These are phyloP conservation scores for Puccinia novopanici DNA, from an alignment of 1,284 basidiomycete genomes.

Conservation along the genomic window DNA sequence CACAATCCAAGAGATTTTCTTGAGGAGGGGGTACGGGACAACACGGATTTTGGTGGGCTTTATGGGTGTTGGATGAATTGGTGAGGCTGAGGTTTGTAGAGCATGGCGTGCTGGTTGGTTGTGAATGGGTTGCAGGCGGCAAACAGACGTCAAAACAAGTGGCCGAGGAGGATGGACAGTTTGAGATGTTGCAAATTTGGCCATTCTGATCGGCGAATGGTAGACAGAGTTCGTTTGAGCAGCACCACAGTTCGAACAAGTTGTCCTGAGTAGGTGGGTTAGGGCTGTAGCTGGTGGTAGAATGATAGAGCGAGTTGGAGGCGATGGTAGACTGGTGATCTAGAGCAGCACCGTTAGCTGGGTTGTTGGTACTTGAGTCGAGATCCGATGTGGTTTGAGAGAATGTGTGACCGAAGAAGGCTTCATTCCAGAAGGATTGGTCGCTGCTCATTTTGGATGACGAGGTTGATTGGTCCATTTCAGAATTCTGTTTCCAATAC, in stretches of 20 bases:
- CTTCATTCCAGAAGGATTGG: constrained; percentile 8
- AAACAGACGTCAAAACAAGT: background rate
- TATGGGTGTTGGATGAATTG: background rate
- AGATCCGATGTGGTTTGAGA: background rate
- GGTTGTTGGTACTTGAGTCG: too few relatives aligned
- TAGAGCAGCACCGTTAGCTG: background rate
- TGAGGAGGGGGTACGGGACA: background rate
- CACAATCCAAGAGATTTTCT: constrained; percentile 23
- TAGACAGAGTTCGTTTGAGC: constrained; percentile 11
- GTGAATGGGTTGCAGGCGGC: background rate
- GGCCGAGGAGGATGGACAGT: background rate
- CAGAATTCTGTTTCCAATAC: background rate
- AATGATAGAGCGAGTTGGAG: background rate
- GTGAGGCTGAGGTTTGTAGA: background rate
- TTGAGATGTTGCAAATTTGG: constrained; percentile 2
- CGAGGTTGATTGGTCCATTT: background rate
- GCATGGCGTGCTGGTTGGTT: background rate
- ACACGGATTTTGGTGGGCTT: background rate
- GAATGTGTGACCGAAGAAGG: background rate
- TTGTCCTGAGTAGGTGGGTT: background rate
- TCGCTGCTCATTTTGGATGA: background rate
- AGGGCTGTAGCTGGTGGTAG: background rate
- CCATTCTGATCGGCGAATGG: constrained; percentile 18
- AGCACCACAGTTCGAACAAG: constrained; percentile 23
- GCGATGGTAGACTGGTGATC: background rate